These are phyloP conservation scores for Trichoderma sp. DNA, from an alignment of 2,329 filamentous ascomycete genomes.

Conservation along the genomic window DNA sequence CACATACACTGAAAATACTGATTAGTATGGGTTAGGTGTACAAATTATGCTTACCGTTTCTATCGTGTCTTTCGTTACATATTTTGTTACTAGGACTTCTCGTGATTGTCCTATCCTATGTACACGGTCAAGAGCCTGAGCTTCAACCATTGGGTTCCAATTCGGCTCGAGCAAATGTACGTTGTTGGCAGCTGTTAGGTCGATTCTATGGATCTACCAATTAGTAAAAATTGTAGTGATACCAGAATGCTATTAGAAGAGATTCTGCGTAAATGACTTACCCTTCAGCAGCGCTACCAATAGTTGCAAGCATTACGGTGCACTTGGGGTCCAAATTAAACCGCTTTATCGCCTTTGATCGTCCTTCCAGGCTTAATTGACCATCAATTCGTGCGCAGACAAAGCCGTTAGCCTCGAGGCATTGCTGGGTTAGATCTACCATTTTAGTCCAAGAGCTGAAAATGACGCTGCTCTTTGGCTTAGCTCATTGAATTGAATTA, in stretches of 20 bases:
- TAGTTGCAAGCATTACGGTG: background rate
- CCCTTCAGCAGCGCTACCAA: background rate
- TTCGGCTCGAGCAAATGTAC: slow-evolving; percentile 38
- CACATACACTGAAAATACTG: background rate
- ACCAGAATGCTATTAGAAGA: background rate
- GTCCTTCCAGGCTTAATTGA: slow-evolving; percentile 4
- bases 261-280: background rate
- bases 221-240: background rate
- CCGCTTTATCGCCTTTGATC: background rate
- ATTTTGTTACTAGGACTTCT: slow-evolving; percentile 33
- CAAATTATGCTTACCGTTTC: background rate
- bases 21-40: background rate
- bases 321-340: background rate
- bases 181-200: slow-evolving; percentile 24
- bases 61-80: slow-evolving; percentile 30
- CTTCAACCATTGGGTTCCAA: slow-evolving; percentile 39
- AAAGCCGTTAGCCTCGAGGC: slow-evolving; percentile 24
- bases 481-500: background rate
- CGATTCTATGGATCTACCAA: background rate
- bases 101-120: slow-evolving; percentile 35
- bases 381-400: slow-evolving; percentile 33
- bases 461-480: background rate
- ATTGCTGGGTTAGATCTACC: slow-evolving; percentile 30
- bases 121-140: slow-evolving; percentile 36
- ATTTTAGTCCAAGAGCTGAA: slow-evolving; percentile 25